Evolutionary conservation across 495 filamentous ascomycete genomes (phyloP).

Genomic region (Sordaria brevicollis): DNA sequence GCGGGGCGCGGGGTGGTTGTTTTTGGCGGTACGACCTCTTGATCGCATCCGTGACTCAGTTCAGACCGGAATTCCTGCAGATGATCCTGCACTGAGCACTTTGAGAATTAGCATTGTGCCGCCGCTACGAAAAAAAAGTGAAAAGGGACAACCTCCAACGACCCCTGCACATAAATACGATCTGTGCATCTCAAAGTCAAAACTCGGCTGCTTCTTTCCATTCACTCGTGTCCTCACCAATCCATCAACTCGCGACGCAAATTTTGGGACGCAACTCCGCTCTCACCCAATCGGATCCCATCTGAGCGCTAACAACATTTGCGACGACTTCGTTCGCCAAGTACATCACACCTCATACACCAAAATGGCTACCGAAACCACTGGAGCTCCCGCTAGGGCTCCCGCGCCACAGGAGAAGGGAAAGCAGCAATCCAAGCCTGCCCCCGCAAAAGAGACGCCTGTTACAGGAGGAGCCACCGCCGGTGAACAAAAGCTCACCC

Average conservation of each 20-base stretch:
- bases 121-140: neutral
- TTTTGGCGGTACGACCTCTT: neutral
- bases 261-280: neutral
- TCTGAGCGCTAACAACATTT: neutral
- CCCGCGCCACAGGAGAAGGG: neutral
- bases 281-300: neutral
- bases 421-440: neutral
- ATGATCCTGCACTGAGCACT: neutral
- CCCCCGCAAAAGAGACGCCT: constrained; percentile 1
- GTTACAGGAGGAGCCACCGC: neutral
- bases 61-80: neutral
- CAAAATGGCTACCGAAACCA: constrained; percentile 17
- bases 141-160: neutral
- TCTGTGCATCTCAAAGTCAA: neutral
- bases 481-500: constrained; percentile 38
- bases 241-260: neutral
- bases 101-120: neutral
- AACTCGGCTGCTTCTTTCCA: neutral
- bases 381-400: constrained; percentile 6
- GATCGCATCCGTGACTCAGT: neutral
- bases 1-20: neutral
- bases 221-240: neutral
- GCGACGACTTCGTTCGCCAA: neutral
- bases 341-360: neutral
- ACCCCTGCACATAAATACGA: neutral